phyloP scores from a whole-genome alignment of 495 filamentous ascomycete species.

The Xylaria flabelliformis region DNA sequence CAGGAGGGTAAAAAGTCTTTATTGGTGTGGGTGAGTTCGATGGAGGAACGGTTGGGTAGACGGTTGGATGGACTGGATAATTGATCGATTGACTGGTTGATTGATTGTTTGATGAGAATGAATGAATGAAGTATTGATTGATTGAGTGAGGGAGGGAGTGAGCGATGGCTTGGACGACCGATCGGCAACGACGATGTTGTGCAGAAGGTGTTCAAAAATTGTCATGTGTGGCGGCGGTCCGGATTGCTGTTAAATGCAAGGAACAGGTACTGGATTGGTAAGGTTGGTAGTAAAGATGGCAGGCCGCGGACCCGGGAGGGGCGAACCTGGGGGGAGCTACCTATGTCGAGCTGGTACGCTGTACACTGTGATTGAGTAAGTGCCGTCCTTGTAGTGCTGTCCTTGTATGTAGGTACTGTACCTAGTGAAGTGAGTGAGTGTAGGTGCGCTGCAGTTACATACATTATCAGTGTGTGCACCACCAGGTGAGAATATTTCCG shows the following conservation, averaged over 20 bases:
- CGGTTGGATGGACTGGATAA: background rate
- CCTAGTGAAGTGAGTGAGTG: background rate
- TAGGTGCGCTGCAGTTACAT: background rate
- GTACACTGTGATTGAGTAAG: constrained; percentile 1
- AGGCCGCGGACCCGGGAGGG: constrained; percentile 8
- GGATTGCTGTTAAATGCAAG: constrained; percentile 28
- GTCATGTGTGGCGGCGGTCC: constrained; percentile 17
- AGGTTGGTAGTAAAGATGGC: background rate
- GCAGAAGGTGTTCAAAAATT: constrained; percentile 20
- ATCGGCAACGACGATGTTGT: constrained; percentile 22
- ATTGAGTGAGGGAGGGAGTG: background rate
- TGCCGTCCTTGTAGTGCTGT: background rate
- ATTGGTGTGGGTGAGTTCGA: background rate
- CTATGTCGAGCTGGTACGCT: background rate
- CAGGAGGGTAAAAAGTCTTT: constrained; percentile 12
- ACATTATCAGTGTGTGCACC: background rate
- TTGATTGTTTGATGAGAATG: background rate
- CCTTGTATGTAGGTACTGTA: background rate
- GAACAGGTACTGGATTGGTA: constrained; percentile 16
- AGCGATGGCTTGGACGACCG: constrained; percentile 3
- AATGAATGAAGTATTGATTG: constrained; percentile 15
- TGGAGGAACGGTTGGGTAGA: background rate
- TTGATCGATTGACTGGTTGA: constrained; percentile 5
- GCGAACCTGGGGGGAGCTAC: background rate
- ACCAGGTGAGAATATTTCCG: background rate